phyloP scores from a whole-genome alignment of 805 yeast species.

The Kuraishia floccosa region DNA sequence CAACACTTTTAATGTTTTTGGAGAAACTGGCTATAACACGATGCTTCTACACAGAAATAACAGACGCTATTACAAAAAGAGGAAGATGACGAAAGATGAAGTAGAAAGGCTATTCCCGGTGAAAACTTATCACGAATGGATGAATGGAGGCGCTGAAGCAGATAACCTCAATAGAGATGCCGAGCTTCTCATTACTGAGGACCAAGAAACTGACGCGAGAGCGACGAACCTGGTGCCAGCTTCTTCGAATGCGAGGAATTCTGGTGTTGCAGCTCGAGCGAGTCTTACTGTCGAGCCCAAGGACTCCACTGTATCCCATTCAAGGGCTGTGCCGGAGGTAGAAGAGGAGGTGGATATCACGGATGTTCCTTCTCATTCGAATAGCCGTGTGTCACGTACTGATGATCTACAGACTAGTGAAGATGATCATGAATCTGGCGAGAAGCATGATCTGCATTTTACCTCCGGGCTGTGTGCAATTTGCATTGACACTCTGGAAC shows the following conservation, averaged over 20 bases:
- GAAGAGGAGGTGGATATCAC: slow-evolving; percentile 1
- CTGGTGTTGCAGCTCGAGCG: too few relatives aligned
- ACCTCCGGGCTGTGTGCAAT: slow-evolving; percentile 70
- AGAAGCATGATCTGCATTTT: slow-evolving; percentile 27
- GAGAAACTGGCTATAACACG: too few relatives aligned
- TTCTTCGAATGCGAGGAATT: neutral
- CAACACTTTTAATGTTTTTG: too few relatives aligned
- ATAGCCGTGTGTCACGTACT: neutral
- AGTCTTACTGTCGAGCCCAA: too few relatives aligned
- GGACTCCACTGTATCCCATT: neutral
- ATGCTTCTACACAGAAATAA: neutral
- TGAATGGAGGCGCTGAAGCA: slow-evolving; percentile 46
- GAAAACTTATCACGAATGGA: slow-evolving; percentile 48
- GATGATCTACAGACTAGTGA: neutral
- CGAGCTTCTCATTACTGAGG: slow-evolving; percentile 17
- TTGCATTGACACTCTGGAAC: slow-evolving; percentile 57
- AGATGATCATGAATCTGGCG: slow-evolving; percentile 4
- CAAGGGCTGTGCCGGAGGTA: neutral
- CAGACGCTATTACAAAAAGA: slow-evolving; percentile 21
- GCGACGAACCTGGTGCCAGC: neutral
- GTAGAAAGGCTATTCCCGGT: slow-evolving; percentile 52
- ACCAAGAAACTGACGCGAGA: slow-evolving; percentile 5
- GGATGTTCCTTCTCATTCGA: neutral
- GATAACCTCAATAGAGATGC: slow-evolving; percentile 31
- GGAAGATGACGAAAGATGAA: slow-evolving; percentile 40